Evolutionary conservation across 225 moss, liverwort and hornwort species (phyloP), one percentile per base, ranked within the genome.

Genomic region (Sphagnum contortum): DNA sequence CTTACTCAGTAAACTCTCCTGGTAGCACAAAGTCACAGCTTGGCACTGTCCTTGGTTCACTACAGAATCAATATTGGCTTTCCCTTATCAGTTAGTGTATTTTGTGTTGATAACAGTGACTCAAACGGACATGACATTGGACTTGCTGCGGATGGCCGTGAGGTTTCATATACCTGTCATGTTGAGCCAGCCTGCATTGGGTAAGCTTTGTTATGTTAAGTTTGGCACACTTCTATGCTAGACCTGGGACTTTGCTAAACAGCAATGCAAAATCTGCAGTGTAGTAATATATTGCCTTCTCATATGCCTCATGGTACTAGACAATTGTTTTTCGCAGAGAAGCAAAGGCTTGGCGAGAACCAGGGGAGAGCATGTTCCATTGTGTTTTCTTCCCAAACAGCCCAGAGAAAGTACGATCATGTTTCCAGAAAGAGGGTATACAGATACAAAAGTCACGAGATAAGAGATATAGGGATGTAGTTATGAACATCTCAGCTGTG

Each of bases 301-400:
- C 29, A 29, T 29, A 29, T 29, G 29, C 29, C 29, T 29, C 29
- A 29, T 29, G 29, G 29, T 29, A 29, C 29, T 29, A 1, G 1
- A 29, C 29, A 29, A 29, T 29, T 29, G n/a, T 29, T 29, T 45
- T 9, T 62, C 10, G 59, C 83, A 90, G 90, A 65, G 85, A 84
- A 67, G 88, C 88, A 11, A 89, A 88, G 63, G 80, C 91, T 45
- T 91, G 94, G 94, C 76, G 86, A 62, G 86, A 95, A 74, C 91
- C 89, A 66, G 88, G 84, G 60, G 78, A 64, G 50, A 83, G 65
- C 66, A 79, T 74, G 64, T 91, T 89, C 56, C 84, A 84, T 57
- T 95, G 94, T 76, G 79, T 86, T 44, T 84, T 91, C 12, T 76
- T 87, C 71, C 77, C 94, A 51, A 73, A 75, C 51, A 69, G 80